Base-by-base conservation (phyloP, 331 rosid genomes). In the Rhamnella rubrinervis region DNA sequence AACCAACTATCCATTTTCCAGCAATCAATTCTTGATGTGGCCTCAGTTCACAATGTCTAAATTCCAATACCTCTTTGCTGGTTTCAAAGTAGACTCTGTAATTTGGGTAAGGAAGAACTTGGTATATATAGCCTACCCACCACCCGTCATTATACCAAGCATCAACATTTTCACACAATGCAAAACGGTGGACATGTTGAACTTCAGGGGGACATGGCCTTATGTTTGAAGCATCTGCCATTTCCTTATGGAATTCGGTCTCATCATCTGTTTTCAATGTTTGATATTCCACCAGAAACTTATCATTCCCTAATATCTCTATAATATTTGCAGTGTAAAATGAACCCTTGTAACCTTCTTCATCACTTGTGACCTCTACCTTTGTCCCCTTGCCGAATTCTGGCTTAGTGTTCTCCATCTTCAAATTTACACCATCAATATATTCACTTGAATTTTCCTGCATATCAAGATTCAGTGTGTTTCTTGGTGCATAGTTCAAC, bases 61-160 rank as follows among this genome's bases (percentile, higher is more conserved):
- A 83, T 61, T 65, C 84, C 50, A 79, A 44, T 20, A 26, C 64
- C 67, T 79, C 87, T 17, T 73, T 69, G 47, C 78, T 39, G 57
- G 77, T 37, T 72, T 47, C 46, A 70, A 83, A 79, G 66, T 72
- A 79, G 65, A 83, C 82, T 31, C 13, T 56, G 41, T 83, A 79
- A 70, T 62, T 73, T 53, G 59, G 73, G 25, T 55, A 63, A 56
- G 8, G 9, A 21, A 72, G 66, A 75, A 71, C 68, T 55, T 50
- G 19, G 61, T 70, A 76, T 66, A 83, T 61, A 31, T 70, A 64
- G 16, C 87, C 84, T 28, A 68, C 72, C 87, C 84, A 83, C 87
- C 84, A 83, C 49, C 84, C 87, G 2, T 76, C 87, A 21, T 83
- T 79, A 44, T 65, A 76, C 84, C 84, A 79, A 69, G 62, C 80